Evolutionary conservation across 345 rosid species (phyloP), one percentile per base, ranked within the genome.

Genomic region (Eucalyptus curtisii): DNA sequence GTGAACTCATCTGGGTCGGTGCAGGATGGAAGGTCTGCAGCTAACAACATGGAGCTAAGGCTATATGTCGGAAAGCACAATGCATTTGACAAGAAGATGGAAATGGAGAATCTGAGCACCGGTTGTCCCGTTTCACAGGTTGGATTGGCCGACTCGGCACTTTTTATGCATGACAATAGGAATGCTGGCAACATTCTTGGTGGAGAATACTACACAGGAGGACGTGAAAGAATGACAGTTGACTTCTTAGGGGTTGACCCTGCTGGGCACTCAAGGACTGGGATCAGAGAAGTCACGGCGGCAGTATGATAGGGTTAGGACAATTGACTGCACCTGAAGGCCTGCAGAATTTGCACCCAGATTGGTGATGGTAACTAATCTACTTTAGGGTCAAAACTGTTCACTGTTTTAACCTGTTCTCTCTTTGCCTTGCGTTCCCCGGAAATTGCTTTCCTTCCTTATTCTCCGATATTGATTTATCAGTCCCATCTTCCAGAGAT

Each of bases 191-290:
- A 76, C 48, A 49, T 61, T 15, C 76, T 90, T 24, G 89, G 85
- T 37, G 89, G 84, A 87, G 89, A 90, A 86, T 86, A 53, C 84
- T 90, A 76, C 87, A 33, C 68, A 82, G 91, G 86, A 86, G 92
- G 91, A 55, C 89, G 87, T 10, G 89, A 90, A 59, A 94, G 91
- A 88, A 87, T 89, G 91, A 93, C 95, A 0, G 89, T 94, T 49
- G 95, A 94, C 88, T 93, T 94, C 91, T 88, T 95, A 19, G 95
- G 94, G 48, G 91, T 92, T 86, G 94, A 95, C 87, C 92, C 92
- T 19, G 86, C 88, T 16, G 91, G 89, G 10, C 88, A 89, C 86
- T 89, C 92, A 30, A 49, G 90, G 50, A 76, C 40, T 55, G 90
- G 91, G 22, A 88, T 66, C 42, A 90, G 84, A 86, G 90, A 87